Evolutionary conservation across 106 monocot genomes (phyloP), one percentile per base, ranked within the genome.

Genomic region (Ottelia alismoides): DNA sequence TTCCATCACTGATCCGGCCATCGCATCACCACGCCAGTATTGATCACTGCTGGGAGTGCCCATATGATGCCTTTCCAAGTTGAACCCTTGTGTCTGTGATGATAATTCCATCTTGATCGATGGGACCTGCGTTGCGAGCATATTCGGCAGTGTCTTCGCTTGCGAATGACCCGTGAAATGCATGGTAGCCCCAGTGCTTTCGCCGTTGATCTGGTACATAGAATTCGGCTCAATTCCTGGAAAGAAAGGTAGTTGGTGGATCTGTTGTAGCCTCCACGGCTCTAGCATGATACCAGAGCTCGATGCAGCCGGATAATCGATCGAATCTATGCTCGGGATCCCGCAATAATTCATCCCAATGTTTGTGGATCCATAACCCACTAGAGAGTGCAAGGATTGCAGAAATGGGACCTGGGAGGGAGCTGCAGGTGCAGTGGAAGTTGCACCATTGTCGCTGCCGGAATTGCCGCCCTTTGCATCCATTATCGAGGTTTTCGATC

Each of bases 61-160:
- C 0, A 58, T 27, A 16, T 63, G 64, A 16, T 68, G 74, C 22
- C 57, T 65, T 7, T 47, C 52, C n/a, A 76, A 28, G 25, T 22
- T 52, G 14, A 47, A n/a, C n/a, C n/a, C n/a, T n/a, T n/a, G 29
- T 14, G 26, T 45, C 2, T 60, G 61, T 5, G 16, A 46, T 14
- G 61, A 69, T 23, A 72, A 75, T 24, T 81, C 81, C 81, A 72
- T 81, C 57, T 76, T 81, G 28, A 75, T 75, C 0, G 80, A 64
- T 17, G 80, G 70, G 25, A 72, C 24, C 30, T 75, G 74, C 18
- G 67, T 17, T 16, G 75, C 68, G 20, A 75, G 35, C 45, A 55
- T 68, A 0, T 70, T 30, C 29, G 26, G 55, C 0, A 69, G 30
- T 0, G 61, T 12, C 25, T 52, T 65, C n/a, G 47, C n/a, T 31